These are phyloP conservation scores for Durio zibethinus DNA, from an alignment of 345 rosid genomes.

Conservation along the genomic window DNA sequence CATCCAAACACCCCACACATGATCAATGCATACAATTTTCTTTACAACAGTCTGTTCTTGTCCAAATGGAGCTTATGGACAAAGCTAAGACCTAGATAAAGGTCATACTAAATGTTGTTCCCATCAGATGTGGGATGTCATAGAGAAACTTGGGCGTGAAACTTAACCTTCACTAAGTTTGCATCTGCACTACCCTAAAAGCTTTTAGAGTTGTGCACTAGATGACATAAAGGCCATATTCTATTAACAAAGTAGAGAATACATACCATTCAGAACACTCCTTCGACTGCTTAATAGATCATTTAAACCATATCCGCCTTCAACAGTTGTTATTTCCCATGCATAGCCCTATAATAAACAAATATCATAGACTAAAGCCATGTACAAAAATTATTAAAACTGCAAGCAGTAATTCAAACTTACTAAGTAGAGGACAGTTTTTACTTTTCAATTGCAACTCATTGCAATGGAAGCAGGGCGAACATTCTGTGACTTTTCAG, in stretches of 20 bases:
- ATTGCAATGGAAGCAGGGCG: not conserved
- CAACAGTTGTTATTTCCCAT: slow-evolving; percentile 93
- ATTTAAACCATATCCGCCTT: slow-evolving; percentile 91
- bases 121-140: slow-evolving; percentile 2
- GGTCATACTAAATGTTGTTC: not conserved
- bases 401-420: not conserved
- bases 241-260: not conserved
- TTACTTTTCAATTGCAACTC: not conserved
- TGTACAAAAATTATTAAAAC: not conserved
- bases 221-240: not conserved
- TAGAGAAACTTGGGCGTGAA: not conserved
- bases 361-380: not conserved
- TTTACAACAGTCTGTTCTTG: not conserved
- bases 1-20: not conserved
- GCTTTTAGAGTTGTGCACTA: not conserved
- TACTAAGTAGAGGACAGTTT: not conserved
- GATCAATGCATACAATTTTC: not conserved
- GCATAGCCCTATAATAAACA: slow-evolving; percentile 71
- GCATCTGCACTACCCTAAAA: not conserved
- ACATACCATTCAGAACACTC: slow-evolving; percentile 71
- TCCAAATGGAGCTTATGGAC: not conserved
- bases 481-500: not conserved
- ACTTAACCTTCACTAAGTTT: not conserved
- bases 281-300: slow-evolving; percentile 68
- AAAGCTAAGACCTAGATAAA: not conserved